These are phyloP conservation scores for Sergeia podlipaevii DNA, from an alignment of 208 protist species.

Conservation along the genomic window DNA sequence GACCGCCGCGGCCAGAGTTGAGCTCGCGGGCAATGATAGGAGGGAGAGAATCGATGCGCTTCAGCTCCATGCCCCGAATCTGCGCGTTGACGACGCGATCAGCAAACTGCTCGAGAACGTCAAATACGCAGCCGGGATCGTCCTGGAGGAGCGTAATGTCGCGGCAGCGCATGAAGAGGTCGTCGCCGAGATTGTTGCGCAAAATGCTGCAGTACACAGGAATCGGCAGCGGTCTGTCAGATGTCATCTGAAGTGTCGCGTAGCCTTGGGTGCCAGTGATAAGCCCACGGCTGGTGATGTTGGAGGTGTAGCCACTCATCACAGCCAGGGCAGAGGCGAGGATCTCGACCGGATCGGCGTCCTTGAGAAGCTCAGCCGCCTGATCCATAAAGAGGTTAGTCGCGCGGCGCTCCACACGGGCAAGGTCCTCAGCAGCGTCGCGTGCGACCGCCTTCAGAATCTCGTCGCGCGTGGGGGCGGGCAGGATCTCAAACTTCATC, in stretches of 20 bases:
- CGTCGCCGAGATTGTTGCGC: constrained; percentile 80
- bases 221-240: constrained; percentile 64
- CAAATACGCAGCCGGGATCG: constrained; percentile 82
- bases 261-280: constrained; percentile 77
- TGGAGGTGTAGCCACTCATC: constrained; percentile 91
- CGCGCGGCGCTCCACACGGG: constrained; percentile 78
- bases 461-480: constrained; percentile 81
- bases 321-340: constrained; percentile 87
- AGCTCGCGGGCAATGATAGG: constrained; percentile 83
- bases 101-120: constrained; percentile 73
- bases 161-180: constrained; percentile 70
- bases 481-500: constrained; percentile 88
- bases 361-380: constrained; percentile 82
- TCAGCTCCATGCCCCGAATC: constrained; percentile 69
- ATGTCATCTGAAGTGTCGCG: constrained; percentile 69
- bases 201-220: constrained; percentile 87
- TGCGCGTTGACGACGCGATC: constrained; percentile 43
- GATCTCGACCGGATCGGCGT: constrained; percentile 83
- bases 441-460: constrained; percentile 83
- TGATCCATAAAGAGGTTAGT: constrained; percentile 88
- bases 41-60: constrained; percentile 72
- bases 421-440: constrained; percentile 83
- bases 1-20: constrained; percentile 28
- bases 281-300: constrained; percentile 76
- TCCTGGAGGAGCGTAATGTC: constrained; percentile 89